Conservation (phyloP, 345 rosid genomes). For the Raphanus raphanistrum region DNA sequence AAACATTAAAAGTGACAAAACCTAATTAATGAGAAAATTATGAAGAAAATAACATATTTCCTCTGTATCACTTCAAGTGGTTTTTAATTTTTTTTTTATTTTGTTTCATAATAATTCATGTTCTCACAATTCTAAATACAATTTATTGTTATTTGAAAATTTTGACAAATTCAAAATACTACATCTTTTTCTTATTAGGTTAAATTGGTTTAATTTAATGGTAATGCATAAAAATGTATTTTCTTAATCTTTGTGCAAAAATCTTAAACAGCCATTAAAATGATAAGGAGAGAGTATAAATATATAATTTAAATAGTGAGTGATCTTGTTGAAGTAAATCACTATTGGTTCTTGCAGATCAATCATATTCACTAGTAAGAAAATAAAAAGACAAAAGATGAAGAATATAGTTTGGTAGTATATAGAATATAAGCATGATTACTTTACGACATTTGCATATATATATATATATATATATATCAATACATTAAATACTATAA, state of each 20-base stretch:
- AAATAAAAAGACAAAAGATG: constrained; percentile 14
- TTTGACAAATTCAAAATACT: no score
- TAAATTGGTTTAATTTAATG: no score
- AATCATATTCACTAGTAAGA: neutral
- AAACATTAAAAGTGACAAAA: neutral
- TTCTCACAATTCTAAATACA: no score
- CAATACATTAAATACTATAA: constrained; percentile 5
- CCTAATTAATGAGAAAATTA: neutral
- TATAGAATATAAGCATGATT: neutral
- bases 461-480: neutral
- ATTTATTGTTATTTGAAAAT: no score
- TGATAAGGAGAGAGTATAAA: neutral
- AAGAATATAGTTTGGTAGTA: constrained; percentile 36
- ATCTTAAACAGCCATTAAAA: no score
- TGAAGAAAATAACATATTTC: neutral
- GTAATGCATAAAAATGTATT: no score
- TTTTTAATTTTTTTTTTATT: no score
- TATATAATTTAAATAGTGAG: neutral
- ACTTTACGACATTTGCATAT: constrained; percentile 9
- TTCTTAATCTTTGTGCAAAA: no score
- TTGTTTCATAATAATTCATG: no score
- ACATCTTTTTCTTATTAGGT: no score
- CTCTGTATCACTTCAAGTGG: no score
- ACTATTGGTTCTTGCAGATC: neutral
- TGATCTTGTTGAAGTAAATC: neutral